Evolutionary conservation across 148 eudicot species (phyloP).

Genomic region (Heliamphora exappendiculata): DNA sequence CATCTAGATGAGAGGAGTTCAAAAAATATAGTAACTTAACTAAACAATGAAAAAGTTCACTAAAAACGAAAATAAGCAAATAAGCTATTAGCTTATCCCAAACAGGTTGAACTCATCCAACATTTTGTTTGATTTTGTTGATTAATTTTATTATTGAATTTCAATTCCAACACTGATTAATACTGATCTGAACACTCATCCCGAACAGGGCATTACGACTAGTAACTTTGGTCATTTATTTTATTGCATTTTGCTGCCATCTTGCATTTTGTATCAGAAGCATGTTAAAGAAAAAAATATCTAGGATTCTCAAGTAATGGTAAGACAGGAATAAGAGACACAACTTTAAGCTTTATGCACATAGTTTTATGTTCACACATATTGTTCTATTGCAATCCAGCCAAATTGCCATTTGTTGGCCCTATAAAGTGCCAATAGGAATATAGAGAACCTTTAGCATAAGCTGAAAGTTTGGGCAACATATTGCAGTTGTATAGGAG

Average conservation of each 20-base stretch:
- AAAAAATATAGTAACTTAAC: too few species aligned
- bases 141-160: not conserved
- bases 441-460: not conserved
- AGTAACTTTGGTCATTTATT: not conserved
- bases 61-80: too few species aligned
- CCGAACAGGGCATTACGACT: not conserved
- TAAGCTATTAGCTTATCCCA: too few species aligned
- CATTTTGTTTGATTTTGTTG: not conserved
- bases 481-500: not conserved
- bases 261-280: not conserved
- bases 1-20: too few species aligned
- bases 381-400: too few species aligned
- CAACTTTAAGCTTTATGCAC: not conserved
- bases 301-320: not conserved
- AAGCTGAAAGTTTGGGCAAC: not conserved
- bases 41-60: too few species aligned
- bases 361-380: too few species aligned
- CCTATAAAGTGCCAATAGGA: not conserved
- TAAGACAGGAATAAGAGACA: not conserved
- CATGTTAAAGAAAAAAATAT: not conserved
- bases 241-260: not conserved
- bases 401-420: not conserved
- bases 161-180: not conserved
- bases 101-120: too few species aligned
- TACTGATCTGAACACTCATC: not conserved